A percentile compares a stretch with the other conserved stretches of the same genome.
These are phyloP conservation scores for Clonostachys sp. DNA, from an alignment of 2,329 filamentous ascomycete species.

Conservation along the genomic window DNA sequence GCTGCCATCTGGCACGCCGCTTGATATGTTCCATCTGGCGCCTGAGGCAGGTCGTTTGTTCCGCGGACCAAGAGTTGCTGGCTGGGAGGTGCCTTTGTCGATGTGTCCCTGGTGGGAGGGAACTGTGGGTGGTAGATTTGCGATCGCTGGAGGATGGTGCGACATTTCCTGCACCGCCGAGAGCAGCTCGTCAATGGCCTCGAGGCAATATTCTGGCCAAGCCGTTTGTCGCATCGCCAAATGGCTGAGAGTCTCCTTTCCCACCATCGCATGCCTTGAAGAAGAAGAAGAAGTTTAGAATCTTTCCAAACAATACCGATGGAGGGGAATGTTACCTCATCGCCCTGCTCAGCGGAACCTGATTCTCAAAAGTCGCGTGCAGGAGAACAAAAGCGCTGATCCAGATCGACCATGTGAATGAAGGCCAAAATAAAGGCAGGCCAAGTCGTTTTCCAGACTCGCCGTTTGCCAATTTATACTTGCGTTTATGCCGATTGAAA, in stretches of 20 bases:
- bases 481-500: conserved; percentile 19
- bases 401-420: conserved; percentile 48
- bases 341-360: conserved; percentile 29
- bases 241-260: conserved; percentile 17
- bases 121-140: too few species aligned
- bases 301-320: neutral
- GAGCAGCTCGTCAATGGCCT: conserved; percentile 21
- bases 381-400: conserved; percentile 47
- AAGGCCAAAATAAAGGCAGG: conserved; percentile 38
- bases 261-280: conserved; percentile 17
- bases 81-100: too few species aligned
- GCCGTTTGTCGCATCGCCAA: conserved; percentile 19
- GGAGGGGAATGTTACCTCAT: conserved; percentile 23
- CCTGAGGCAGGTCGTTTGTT: too few species aligned
- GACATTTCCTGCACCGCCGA: conserved; percentile 18
- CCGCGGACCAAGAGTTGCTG: too few species aligned
- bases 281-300: neutral
- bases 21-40: too few species aligned
- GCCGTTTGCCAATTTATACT: conserved; percentile 4
- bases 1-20: too few species aligned
- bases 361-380: conserved; percentile 40
- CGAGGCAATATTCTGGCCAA: conserved; percentile 24
- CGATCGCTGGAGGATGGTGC: neutral
- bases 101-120: too few species aligned
- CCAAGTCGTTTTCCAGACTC: conserved; percentile 4